Conservation (phyloP, 2,329 filamentous ascomycete species). For the Scleromitrula shiraiana region DNA sequence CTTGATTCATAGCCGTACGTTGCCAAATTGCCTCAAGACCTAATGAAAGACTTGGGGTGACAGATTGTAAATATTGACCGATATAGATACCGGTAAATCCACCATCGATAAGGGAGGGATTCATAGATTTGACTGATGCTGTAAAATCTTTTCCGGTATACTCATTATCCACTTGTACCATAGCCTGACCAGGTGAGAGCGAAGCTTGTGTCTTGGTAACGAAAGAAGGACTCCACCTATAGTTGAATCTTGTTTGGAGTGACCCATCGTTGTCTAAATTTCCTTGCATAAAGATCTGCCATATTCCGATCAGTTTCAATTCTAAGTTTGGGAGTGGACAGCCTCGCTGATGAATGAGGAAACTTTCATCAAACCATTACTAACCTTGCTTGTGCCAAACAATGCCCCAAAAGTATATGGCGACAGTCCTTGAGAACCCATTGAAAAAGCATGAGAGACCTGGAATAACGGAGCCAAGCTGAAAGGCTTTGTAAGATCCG, state of each 20-base stretch:
- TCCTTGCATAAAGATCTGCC: conserved; percentile 87
- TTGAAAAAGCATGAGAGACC: conserved; percentile 91
- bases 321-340: not conserved
- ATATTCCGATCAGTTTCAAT: conserved; percentile 16
- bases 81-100: conserved; percentile 92
- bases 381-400: conserved; percentile 86
- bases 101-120: conserved; percentile 89
- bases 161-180: conserved; percentile 92
- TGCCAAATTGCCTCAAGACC: conserved; percentile 94
- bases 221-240: conserved; percentile 72
- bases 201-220: conserved; percentile 85
- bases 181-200: conserved; percentile 70
- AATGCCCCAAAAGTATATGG: conserved; percentile 93
- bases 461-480: conserved; percentile 92
- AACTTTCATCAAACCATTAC: conserved; percentile 25
- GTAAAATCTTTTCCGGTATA: conserved; percentile 92
- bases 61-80: conserved; percentile 87
- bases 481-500: conserved; percentile 94
- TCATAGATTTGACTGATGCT: conserved; percentile 85
- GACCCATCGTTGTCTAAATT: conserved; percentile 89
- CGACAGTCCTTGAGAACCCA: conserved; percentile 81
- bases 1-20: conserved; percentile 71
- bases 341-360: not conserved
- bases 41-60: conserved; percentile 79
- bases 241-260: conserved; percentile 86